Base-by-base conservation (phyloP, 2,329 filamentous ascomycete genomes). In the Xylariaceae sp. region DNA sequence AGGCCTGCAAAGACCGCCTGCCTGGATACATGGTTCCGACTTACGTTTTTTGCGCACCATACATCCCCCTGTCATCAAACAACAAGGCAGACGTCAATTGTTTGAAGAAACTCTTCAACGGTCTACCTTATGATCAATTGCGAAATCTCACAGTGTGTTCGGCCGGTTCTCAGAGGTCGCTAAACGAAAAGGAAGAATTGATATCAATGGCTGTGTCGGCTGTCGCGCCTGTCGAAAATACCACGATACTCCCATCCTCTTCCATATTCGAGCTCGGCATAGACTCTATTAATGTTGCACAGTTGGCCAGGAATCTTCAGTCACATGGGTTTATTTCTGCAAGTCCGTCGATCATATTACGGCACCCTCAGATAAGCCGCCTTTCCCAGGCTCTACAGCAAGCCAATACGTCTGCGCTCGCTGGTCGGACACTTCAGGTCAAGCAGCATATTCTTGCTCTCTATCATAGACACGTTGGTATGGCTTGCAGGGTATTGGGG, bases 11-110 rank as follows among this genome's bases (percentile, higher is more conserved):
- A 32, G 77, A 82, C 1, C 84, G 79, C 20, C 80, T 97, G 2
- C 90, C 93, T 0, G 83, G 81, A 0, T 97, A 97, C 70, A 97
- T 97, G 93, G 84, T 97, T 1, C 93, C 93, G 0, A 93, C 91
- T 0, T 90, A 95, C 67, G 86, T 96, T 56, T 77, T 96, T 20
- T 83, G 82, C 2, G 74, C 96, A 7, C 81, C 86, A 0, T 80
- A 77, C 7, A 86, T 97, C 51, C 93, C 93, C 0, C 78, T 97
- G 0, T 96, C 91, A 1, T 78, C 89, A 6, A 97, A 96, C 71
- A 96, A 96, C 73, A 97, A 97, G 70, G 88, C 89, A 0, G 92
- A 97, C 65, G 79, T 81, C 6, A 93, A 89, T 66, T 78, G 80
- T 37, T 74, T 97, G 2, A 87, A 83, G 54, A 72, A 74, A 0